phyloP scores from a whole-genome alignment of 805 yeast genomes.

The Kodamaea hsintzibuensis region DNA sequence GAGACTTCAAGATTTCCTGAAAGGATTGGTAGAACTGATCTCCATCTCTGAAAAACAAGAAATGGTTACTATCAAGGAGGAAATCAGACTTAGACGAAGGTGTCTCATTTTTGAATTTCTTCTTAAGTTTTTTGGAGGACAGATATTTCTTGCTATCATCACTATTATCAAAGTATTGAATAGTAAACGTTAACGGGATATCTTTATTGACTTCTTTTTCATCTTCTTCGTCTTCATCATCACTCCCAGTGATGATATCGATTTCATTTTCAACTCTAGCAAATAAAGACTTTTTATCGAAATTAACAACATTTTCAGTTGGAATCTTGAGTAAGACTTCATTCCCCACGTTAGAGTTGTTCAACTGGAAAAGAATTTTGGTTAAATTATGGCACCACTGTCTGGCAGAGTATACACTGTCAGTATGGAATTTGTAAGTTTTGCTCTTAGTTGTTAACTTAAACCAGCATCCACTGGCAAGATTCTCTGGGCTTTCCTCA shows the following conservation, averaged over 20 bases:
- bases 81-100: constrained; percentile 23
- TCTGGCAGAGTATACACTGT: constrained; percentile 68
- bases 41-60: constrained; percentile 64
- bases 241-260: constrained; percentile 10
- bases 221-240: constrained; percentile 13
- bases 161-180: constrained; percentile 50
- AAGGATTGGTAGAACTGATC: constrained; percentile 42
- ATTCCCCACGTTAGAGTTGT: constrained; percentile 66
- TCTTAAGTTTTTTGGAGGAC: constrained; percentile 12
- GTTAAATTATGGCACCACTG: constrained; percentile 78
- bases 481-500: constrained; percentile 30
- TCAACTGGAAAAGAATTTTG: constrained; percentile 64
- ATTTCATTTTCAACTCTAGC: constrained; percentile 20
- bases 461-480: constrained; percentile 49
- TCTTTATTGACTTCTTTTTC: constrained; percentile 40
- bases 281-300: constrained; percentile 56
- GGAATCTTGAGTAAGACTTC: constrained; percentile 81
- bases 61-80: constrained; percentile 67
- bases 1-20: constrained; percentile 24
- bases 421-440: constrained; percentile 69
- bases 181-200: constrained; percentile 40
- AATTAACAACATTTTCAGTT: constrained; percentile 59
- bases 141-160: neutral
- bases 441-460: constrained; percentile 57
- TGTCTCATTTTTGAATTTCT: neutral